Base-by-base conservation (phyloP, 2,329 filamentous ascomycete species). In the Fusarium oligoseptatum region DNA sequence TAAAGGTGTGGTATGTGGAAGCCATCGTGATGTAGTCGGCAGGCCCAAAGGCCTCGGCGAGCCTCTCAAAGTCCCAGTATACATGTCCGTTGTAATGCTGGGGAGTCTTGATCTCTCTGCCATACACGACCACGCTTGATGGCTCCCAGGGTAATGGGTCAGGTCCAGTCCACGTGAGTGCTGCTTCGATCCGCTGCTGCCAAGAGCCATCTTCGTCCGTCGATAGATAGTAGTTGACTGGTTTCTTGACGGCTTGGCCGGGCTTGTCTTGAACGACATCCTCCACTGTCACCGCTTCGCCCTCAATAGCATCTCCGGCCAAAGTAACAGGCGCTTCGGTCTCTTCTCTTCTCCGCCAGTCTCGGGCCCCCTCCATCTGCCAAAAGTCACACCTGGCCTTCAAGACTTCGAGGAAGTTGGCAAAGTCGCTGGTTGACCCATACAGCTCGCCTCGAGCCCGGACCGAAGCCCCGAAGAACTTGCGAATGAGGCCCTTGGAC, bases 1-100 rank as follows among this genome's bases (percentile, higher is more conserved):
- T 90, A 70, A 96, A 88, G 0, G 94, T 95, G 81, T 95, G 93
- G 81, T 92, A 96, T 17, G 89, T 93, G 2, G 93, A 95, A 1
- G 94, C 93, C 80, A 97, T 89, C 1, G 92, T 93, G 64, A 95
- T 93, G 82, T 95, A 97, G 83, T 97, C 94, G 32, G 94, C 94
- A 1, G 94, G 93, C 0, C 94, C 94, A 52, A 95, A 91, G 2
- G 87, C 86, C 7, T 88, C 87, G 67, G 93, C 94, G 2, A 96
- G 88, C 39, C 92, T 88, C 15, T 86, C 78, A 76, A 96, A 97
- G 11, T 89, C 88, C 89, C 93, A 95, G 64, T 87, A 87, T 0
- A 91, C 88, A 1, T 89, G 83, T 20, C 92, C 90, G 29, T 88
- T 82, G 71, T 88, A 83, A 41, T 92, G 88, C 4, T 85, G 85